Conservation (phyloP, 1,139 yeast genomes). For the Blastobotrys ciferrii region DNA sequence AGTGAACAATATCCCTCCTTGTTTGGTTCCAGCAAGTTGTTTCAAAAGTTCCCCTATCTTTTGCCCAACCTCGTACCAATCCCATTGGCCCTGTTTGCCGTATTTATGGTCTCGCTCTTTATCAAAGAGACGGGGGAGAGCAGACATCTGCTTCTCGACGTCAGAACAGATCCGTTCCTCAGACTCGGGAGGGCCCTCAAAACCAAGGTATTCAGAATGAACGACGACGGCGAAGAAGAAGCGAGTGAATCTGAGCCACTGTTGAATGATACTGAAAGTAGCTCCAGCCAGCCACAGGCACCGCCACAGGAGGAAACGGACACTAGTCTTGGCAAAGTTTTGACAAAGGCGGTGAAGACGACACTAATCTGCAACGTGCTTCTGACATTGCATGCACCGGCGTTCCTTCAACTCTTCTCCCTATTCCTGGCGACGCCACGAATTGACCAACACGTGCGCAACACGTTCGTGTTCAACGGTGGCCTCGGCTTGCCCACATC, state of each 20-base stretch:
- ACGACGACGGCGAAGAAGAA: slow-evolving; percentile 12
- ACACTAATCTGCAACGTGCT: slow-evolving; percentile 26
- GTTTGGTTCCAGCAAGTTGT: slow-evolving; percentile 30
- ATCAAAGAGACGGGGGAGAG: slow-evolving; percentile 52
- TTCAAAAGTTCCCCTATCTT: slow-evolving; percentile 53
- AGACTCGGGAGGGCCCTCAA: not conserved
- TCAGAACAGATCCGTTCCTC: not conserved
- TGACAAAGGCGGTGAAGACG: slow-evolving; percentile 29
- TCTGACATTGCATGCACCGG: slow-evolving; percentile 49
- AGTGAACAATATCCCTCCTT: slow-evolving; percentile 29
- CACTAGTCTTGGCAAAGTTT: not conserved
- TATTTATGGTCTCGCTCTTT: slow-evolving; percentile 46
- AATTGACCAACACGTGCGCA: slow-evolving; percentile 28
- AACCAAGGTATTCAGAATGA: not conserved
- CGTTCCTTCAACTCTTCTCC: slow-evolving; percentile 58
- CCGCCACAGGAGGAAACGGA: not conserved
- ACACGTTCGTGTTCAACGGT: slow-evolving; percentile 47
- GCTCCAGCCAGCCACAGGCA: not conserved
- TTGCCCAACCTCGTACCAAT: slow-evolving; percentile 60
- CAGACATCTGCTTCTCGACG: slow-evolving; percentile 29
- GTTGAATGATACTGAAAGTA: slow-evolving; percentile 7
- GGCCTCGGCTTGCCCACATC: slow-evolving; percentile 49
- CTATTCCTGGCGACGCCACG: slow-evolving; percentile 55
- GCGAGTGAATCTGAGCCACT: not conserved
- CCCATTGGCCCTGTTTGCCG: slow-evolving; percentile 35